Percentiles rank a stretch among this genome's conserved stretches.
phyloP scores from a whole-genome alignment of 2,329 filamentous ascomycete species.

The Monilinia vaccinii-corymbosi region DNA sequence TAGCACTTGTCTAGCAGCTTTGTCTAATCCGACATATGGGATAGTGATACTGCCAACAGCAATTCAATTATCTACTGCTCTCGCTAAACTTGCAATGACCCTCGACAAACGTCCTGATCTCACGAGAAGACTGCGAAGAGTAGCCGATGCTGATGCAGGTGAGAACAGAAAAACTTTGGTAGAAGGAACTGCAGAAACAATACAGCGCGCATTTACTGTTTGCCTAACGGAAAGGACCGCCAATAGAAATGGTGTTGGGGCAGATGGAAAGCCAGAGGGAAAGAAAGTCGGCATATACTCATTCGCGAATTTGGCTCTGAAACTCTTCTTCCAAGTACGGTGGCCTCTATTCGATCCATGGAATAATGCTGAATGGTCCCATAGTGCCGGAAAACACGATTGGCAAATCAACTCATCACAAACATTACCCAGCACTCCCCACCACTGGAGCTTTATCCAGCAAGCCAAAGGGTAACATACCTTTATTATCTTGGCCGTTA shows the following conservation, averaged over 20 bases:
- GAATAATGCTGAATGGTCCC: slow-evolving; percentile 5
- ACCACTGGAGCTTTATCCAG: slow-evolving; percentile 72
- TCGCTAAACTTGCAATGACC: slow-evolving; percentile 75
- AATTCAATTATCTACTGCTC: slow-evolving; percentile 69
- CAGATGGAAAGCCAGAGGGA: slow-evolving; percentile 61
- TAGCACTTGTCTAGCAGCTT: slow-evolving; percentile 74
- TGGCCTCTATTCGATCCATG: slow-evolving; percentile 4
- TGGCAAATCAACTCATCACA: slow-evolving; percentile 80
- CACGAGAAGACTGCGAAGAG: slow-evolving; percentile 50
- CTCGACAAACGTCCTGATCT: slow-evolving; percentile 75
- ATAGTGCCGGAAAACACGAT: slow-evolving; percentile 69
- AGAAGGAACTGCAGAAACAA: slow-evolving; percentile 78
- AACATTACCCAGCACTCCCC: slow-evolving; percentile 81
- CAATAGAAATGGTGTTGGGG: slow-evolving; percentile 41
- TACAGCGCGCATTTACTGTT: slow-evolving; percentile 84
- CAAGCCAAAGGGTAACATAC: slow-evolving; percentile 80
- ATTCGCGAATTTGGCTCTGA: slow-evolving; percentile 83
- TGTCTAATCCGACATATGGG: slow-evolving; percentile 71
- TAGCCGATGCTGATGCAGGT: slow-evolving; percentile 45
- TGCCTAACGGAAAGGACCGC: slow-evolving; percentile 75
- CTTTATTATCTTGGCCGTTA: slow-evolving; percentile 92
- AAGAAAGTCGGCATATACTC: slow-evolving; percentile 85
- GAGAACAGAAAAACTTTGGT: slow-evolving; percentile 70
- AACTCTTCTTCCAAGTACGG: slow-evolving; percentile 71
- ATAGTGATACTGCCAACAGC: slow-evolving; percentile 75